Percentiles rank a stretch among this genome's conserved stretches.
Conservation (phyloP, 495 filamentous ascomycete species). For the Opeltia flavorubescens region DNA sequence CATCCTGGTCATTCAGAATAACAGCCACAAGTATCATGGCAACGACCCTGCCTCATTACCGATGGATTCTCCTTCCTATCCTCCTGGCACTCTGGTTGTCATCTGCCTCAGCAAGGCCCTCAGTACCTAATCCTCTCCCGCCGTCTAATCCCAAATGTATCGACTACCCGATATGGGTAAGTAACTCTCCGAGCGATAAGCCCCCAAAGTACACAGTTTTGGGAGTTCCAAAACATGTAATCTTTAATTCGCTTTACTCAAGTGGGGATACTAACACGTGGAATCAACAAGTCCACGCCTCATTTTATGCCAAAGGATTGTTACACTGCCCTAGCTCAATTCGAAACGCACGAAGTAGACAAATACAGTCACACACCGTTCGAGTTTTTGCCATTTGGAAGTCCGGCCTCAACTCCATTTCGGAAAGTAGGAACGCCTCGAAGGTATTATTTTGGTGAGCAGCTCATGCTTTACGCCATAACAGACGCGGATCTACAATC, state of each 20-base stretch:
- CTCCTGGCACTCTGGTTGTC: neutral
- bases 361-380: neutral
- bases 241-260: too few species aligned
- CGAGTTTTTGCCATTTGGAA: neutral
- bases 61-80: neutral
- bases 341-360: neutral
- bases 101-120: neutral
- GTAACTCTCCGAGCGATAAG: too few species aligned
- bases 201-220: too few species aligned
- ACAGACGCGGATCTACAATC: neutral
- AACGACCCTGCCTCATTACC: too few species aligned
- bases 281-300: neutral
- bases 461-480: neutral
- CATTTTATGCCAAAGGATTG: neutral
- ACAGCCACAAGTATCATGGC: too few species aligned
- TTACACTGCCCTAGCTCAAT: neutral
- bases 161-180: neutral
- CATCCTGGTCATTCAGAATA: too few species aligned
- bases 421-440: neutral
- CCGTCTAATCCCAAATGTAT: neutral
- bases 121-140: neutral
- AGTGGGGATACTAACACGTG: too few species aligned
- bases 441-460: neutral
- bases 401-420: neutral
- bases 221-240: too few species aligned